Percentiles rank a stretch among this genome's conserved stretches.
Evolutionary conservation across 2,329 filamentous ascomycete genomes (phyloP).

Genomic region (Arthrinium puccinioides): DNA sequence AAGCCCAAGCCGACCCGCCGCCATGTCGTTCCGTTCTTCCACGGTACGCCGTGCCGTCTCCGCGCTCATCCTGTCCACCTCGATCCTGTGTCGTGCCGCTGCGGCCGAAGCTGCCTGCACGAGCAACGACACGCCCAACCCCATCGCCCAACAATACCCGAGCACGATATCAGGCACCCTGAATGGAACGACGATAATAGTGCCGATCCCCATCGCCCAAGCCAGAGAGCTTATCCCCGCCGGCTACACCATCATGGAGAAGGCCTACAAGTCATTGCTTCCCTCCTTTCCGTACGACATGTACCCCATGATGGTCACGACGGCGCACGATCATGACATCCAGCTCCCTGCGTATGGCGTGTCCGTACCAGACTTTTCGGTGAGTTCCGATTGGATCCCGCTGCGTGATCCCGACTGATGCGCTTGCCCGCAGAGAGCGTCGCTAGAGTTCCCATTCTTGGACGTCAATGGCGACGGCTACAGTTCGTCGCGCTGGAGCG

Average conservation of each 20-base stretch:
- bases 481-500: conserved; percentile 43
- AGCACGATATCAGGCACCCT: conserved; percentile 42
- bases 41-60: no score
- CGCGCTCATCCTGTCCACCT: no score
- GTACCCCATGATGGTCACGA: conserved; percentile 46
- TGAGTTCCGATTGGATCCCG: conserved; percentile 20
- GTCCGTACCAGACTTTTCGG: conserved; percentile 39
- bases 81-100: background rate
- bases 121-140: conserved; percentile 33
- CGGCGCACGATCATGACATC: conserved; percentile 43
- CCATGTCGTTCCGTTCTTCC: no score
- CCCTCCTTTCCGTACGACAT: conserved; percentile 40
- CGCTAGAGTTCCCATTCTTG: conserved; percentile 49
- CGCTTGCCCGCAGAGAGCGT: conserved; percentile 32
- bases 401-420: background rate
- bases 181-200: conserved; percentile 44
- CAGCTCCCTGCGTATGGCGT: conserved; percentile 30
- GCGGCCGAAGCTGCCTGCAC: conserved; percentile 12
- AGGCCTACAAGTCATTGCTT: conserved; percentile 37
- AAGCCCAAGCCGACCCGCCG: no score
- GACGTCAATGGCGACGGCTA: conserved; percentile 42
- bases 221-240: conserved; percentile 40
- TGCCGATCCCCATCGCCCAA: conserved; percentile 40
- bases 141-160: conserved; percentile 38
- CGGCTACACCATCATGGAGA: conserved; percentile 40